Conservation (phyloP, 108 stramenopile species). For the Discostella pseudostelligera region DNA sequence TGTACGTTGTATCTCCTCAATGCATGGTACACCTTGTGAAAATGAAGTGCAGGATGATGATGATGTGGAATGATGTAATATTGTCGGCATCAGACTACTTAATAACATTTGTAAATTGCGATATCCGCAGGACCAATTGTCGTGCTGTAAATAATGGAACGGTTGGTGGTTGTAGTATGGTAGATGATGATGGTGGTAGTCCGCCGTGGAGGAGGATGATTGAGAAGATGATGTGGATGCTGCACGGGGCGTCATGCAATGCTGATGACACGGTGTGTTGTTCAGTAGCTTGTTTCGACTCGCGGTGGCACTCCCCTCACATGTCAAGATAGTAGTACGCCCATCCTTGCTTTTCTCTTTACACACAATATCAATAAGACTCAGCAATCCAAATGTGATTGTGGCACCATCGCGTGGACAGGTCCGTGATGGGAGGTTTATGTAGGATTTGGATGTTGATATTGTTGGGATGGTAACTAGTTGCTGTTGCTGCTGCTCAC, state of each 20-base stretch:
- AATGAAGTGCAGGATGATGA: slow-evolving; percentile 34
- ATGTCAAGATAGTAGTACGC: slow-evolving; percentile 7
- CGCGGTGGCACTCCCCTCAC: not conserved
- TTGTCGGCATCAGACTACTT: slow-evolving; percentile 57
- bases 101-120: slow-evolving; percentile 84
- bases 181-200: slow-evolving; percentile 24
- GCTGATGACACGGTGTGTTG: too few relatives aligned
- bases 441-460: not conserved
- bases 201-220: slow-evolving; percentile 1
- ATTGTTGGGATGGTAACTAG: too few relatives aligned
- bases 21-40: slow-evolving; percentile 51
- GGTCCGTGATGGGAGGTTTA: not conserved
- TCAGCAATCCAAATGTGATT: slow-evolving; percentile 14
- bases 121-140: slow-evolving; percentile 81
- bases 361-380: not conserved
- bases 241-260: too few relatives aligned
- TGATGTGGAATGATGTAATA: too few relatives aligned
- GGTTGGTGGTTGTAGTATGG: slow-evolving; percentile 23
- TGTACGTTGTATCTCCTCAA: slow-evolving; percentile 52
- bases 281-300: not conserved
- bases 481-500: too few relatives aligned
- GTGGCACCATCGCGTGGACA: slow-evolving; percentile 15
- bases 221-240: not conserved
- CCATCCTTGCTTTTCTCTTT: slow-evolving; percentile 3
- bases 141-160: slow-evolving; percentile 54